Evolutionary conservation across 345 rosid genomes (phyloP).

Genomic region (Mallotus nudiflorus): DNA sequence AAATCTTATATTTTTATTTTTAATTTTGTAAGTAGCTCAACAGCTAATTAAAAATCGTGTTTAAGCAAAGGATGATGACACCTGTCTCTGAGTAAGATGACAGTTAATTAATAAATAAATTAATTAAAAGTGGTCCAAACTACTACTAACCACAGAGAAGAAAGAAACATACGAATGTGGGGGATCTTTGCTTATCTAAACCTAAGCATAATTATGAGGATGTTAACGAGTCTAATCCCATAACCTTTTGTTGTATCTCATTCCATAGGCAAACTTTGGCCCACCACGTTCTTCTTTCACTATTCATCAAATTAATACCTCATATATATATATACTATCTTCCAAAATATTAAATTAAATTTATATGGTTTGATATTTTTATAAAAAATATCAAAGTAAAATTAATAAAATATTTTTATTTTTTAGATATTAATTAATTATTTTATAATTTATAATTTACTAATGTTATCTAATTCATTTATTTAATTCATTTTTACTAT

Average conservation of each 20-base stretch:
- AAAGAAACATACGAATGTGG: slow-evolving; percentile 21
- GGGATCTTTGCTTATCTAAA: slow-evolving; percentile 17
- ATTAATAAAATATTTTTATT: too few species aligned
- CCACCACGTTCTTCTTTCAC: slow-evolving; percentile 39
- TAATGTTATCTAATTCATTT: too few species aligned
- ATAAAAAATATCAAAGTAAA: too few species aligned
- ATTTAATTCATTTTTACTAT: too few species aligned
- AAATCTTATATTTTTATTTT: too few species aligned
- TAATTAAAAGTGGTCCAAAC: slow-evolving; percentile 1
- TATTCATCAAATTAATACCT: too few species aligned
- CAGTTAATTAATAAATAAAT: slow-evolving; percentile 8
- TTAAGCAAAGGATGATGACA: background rate
- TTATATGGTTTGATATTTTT: too few species aligned
- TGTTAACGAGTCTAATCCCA: slow-evolving; percentile 43
- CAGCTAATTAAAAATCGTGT: background rate
- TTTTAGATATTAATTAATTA: too few species aligned
- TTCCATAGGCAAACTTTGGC: slow-evolving; percentile 30
- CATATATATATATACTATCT: too few species aligned
- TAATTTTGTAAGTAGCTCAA: too few species aligned
- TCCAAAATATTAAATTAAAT: too few species aligned
- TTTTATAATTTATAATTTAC: too few species aligned
- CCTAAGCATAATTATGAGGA: slow-evolving; percentile 44
- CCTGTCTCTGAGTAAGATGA: slow-evolving; percentile 1
- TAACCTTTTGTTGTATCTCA: slow-evolving; percentile 28
- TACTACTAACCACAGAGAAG: background rate